A percentile compares a stretch with the other conserved stretches of the same genome.
These are phyloP conservation scores for Penicillium cinerascens DNA, from an alignment of 495 filamentous ascomycete species.

Conservation along the genomic window DNA sequence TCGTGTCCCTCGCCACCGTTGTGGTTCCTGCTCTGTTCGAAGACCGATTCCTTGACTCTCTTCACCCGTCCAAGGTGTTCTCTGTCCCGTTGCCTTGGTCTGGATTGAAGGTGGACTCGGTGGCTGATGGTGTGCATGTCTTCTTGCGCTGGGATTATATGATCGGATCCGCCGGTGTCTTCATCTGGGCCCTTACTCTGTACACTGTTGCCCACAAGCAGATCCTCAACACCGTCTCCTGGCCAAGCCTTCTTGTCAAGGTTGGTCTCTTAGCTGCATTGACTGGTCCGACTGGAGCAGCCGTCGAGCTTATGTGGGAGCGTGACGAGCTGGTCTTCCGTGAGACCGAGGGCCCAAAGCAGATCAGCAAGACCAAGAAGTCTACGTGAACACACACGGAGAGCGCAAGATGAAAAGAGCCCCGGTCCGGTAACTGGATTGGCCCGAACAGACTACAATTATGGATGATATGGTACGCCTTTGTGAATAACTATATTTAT, in stretches of 20 bases:
- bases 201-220: conserved; percentile 35
- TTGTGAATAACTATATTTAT: not conserved
- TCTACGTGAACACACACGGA: conserved; percentile 4
- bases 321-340: conserved; percentile 48
- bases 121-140: conserved; percentile 48
- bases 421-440: not conserved
- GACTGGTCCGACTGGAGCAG: conserved; percentile 48
- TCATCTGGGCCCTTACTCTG: conserved; percentile 54
- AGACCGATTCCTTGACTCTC: conserved; percentile 20
- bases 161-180: conserved; percentile 46
- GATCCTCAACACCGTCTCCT: conserved; percentile 27
- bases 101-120: conserved; percentile 30
- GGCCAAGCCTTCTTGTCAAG: conserved; percentile 32
- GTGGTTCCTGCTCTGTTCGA: conserved; percentile 37
- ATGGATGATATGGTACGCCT: not conserved
- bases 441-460: not conserved
- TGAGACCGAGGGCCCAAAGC: conserved; percentile 24
- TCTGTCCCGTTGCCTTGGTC: conserved; percentile 42
- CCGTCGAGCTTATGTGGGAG: conserved; percentile 54
- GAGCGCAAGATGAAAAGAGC: not conserved
- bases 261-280: conserved; percentile 39
- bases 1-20: conserved; percentile 40
- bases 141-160: conserved; percentile 60
- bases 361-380: conserved; percentile 24
- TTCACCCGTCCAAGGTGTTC: conserved; percentile 42